Conservation (phyloP, 1,139 yeast species). For the Meyerozyma smithsonii region DNA sequence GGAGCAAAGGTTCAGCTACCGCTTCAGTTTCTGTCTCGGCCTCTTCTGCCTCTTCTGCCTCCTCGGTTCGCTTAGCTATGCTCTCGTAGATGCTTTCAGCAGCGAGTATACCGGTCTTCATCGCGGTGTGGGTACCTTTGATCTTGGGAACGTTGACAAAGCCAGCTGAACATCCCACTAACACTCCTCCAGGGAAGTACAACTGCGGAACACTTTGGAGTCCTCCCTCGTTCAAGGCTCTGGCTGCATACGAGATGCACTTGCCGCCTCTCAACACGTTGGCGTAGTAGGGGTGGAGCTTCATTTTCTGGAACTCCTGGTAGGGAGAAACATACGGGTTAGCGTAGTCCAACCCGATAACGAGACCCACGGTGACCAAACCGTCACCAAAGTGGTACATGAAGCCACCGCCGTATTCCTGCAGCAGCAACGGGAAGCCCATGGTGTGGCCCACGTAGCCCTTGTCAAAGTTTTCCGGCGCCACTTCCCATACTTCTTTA, state of each 20-base stretch:
- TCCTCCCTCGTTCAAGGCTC: constrained; percentile 97
- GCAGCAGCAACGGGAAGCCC: constrained; percentile 81
- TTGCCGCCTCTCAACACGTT: constrained; percentile 79
- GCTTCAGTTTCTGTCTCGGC: no score
- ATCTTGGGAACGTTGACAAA: constrained; percentile 95
- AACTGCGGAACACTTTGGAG: constrained; percentile 85
- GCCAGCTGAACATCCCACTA: constrained; percentile 95
- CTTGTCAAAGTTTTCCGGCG: constrained; percentile 69
- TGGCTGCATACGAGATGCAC: constrained; percentile 89
- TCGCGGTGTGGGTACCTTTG: constrained; percentile 97
- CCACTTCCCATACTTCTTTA: constrained; percentile 97
- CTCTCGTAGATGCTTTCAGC: constrained; percentile 76
- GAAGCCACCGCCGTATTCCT: constrained; percentile 93
- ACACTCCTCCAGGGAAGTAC: constrained; percentile 90
- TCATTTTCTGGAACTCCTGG: constrained; percentile 92
- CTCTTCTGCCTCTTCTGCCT: no score
- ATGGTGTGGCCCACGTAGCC: constrained; percentile 86
- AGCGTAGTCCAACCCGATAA: constrained; percentile 85
- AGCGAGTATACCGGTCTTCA: constrained; percentile 91
- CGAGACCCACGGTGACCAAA: constrained; percentile 83
- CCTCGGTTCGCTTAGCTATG: constrained; percentile 39
- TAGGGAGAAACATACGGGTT: constrained; percentile 95
- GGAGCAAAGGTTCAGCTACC: constrained; percentile 51
- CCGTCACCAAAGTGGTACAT: constrained; percentile 96
- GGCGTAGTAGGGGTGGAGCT: constrained; percentile 83